A percentile compares a stretch with the other conserved stretches of the same genome.
Evolutionary conservation across 257 asterid species (phyloP).

Genomic region (Primulina huaijiensis): DNA sequence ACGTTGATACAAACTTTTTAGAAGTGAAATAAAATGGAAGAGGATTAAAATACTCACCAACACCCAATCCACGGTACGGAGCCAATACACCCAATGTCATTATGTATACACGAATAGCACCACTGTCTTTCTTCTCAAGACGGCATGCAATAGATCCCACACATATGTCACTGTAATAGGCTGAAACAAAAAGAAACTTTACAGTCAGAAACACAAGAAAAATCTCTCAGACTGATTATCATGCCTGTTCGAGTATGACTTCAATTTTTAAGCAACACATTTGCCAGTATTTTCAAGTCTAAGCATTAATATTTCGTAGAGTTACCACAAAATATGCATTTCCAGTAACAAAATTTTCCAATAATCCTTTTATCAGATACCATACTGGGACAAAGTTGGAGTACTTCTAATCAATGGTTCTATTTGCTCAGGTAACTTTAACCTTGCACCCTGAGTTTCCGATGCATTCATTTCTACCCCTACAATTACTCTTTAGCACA

Average conservation of each 20-base stretch:
- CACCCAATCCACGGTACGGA: conserved; percentile 50
- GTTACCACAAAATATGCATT: not conserved
- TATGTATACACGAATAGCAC: conserved; percentile 70
- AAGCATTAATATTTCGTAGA: not conserved
- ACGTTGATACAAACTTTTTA: no score
- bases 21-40: not conserved
- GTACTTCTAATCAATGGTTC: not conserved
- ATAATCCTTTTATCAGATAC: not conserved
- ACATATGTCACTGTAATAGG: conserved; percentile 88
- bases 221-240: conserved; percentile 9
- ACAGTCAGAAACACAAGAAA: conserved; percentile 16
- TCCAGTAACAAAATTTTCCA: not conserved
- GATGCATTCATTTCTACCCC: not conserved
- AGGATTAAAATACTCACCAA: conserved; percentile 34
- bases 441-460: not conserved
- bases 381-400: not conserved
- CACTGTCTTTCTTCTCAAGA: conserved; percentile 89
- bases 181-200: conserved; percentile 38
- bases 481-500: not conserved
- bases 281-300: not conserved
- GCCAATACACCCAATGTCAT: conserved; percentile 74
- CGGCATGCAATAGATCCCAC: conserved; percentile 96
- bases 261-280: not conserved
- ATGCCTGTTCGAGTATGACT: not conserved
- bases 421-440: not conserved